phyloP scores from a whole-genome alignment of 345 rosid species.

The Aquilaria malaccensis region DNA sequence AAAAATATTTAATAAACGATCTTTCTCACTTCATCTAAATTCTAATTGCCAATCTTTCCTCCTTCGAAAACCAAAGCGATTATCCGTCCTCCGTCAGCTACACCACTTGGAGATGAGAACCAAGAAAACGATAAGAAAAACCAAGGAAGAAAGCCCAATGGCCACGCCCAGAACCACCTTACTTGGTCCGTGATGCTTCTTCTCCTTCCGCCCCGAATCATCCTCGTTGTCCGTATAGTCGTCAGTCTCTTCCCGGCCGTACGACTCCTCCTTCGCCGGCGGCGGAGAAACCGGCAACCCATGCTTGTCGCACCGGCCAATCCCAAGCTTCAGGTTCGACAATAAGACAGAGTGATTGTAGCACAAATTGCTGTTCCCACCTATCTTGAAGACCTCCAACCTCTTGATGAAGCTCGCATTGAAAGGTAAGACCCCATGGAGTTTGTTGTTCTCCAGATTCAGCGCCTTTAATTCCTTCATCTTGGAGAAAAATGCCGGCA shows the following conservation, averaged over 20 bases:
- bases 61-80: slow-evolving; percentile 14
- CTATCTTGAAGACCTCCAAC: slow-evolving; percentile 56
- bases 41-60: slow-evolving; percentile 19
- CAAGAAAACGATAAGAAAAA: slow-evolving; percentile 79
- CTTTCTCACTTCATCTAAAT: slow-evolving; percentile 9
- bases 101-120: slow-evolving; percentile 81
- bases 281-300: slow-evolving; percentile 87
- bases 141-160: slow-evolving; percentile 72
- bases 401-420: slow-evolving; percentile 58
- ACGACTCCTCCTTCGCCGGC: slow-evolving; percentile 45
- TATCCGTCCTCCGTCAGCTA: slow-evolving; percentile 22
- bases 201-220: slow-evolving; percentile 31
- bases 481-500: slow-evolving; percentile 62
- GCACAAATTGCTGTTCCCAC: slow-evolving; percentile 76
- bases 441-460: slow-evolving; percentile 62
- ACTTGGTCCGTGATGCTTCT: slow-evolving; percentile 64
- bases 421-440: slow-evolving; percentile 86
- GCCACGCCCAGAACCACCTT: slow-evolving; percentile 89
- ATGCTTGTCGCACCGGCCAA: slow-evolving; percentile 79
- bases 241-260: slow-evolving; percentile 29
- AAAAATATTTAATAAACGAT: slow-evolving; percentile 18
- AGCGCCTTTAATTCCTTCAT: slow-evolving; percentile 61
- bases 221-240: slow-evolving; percentile 36
- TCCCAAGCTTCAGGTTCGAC: slow-evolving; percentile 74
- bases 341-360: slow-evolving; percentile 66